Evolutionary conservation across 2,329 filamentous ascomycete species (phyloP), one percentile per base, ranked within the genome.

Genomic region (Pseudopyricularia javanii): DNA sequence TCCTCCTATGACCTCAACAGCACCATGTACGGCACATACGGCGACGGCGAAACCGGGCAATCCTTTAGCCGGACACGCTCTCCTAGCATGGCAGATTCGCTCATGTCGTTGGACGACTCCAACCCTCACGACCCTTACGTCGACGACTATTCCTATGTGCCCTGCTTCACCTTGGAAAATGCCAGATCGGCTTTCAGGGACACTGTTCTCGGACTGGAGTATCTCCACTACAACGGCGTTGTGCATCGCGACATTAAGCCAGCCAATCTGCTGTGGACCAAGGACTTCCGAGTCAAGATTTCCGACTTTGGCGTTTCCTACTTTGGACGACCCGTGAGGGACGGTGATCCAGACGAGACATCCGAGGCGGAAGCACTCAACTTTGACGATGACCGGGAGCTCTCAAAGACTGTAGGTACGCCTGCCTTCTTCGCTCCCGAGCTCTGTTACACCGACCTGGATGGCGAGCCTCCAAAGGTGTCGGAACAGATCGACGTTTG

Each of bases 221-320:
- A 97, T 65, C 76, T 98, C 33, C 88, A 93, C 64, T 91, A 89
- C 60, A 85, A 91, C 64, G 87, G 87, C 15, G 87, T 91, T 47
- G 86, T 91, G 26, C 87, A 91, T 62, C 81, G 87, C 50, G 87
- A 91, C 62, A 91, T 91, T 66, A 91, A 91, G 64, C 87, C 87
- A 1, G 91, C 91, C 35, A 97, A 97, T 64, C 76, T 98, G 7
- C 75, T 98, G 7, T 90, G 91, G 73, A 94, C 89, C 50, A 83
- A 74, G 60, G 85, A 90, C 57, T 83, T 91, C 60, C 83, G 85
- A 14, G 88, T 96, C 63, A 98, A 98, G 74, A 98, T 98, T 56
- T 97, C 93, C 5, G 93, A 98, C 64, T 98, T 98, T 71, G 93
- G 93, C 32, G 93, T 98, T 1, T 98, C 93, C 1, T 98, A 97